These are phyloP conservation scores for Vigna trinervia DNA, from an alignment of 306 rosid genomes.

Conservation along the genomic window DNA sequence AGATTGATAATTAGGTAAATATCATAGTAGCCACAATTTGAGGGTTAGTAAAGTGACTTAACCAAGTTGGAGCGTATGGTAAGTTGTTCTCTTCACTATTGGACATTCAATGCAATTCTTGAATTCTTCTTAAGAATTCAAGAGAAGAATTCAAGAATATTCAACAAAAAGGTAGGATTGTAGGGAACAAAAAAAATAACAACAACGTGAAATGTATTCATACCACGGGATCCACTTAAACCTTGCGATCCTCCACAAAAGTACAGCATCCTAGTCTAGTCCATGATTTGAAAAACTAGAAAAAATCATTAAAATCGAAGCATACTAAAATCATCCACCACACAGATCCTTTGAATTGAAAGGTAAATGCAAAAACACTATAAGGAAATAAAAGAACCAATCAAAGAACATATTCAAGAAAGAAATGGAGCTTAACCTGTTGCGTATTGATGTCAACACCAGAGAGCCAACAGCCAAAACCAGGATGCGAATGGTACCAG, in stretches of 20 bases:
- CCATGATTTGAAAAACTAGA: neutral
- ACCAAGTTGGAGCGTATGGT: conserved; percentile 20
- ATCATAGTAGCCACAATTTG: neutral
- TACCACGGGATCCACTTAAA: neutral
- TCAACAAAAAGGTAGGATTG: conserved; percentile 14
- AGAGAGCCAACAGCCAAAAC: conserved; percentile 99
- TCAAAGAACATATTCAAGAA: neutral
- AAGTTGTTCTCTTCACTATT: neutral
- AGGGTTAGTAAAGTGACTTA: neutral
- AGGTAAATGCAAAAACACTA: conserved; percentile 9
- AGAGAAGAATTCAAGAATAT: neutral
- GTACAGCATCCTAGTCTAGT: conserved; percentile 13
- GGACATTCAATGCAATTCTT: neutral
- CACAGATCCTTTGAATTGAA: neutral
- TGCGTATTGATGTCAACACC: conserved; percentile 98
- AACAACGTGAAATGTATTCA: neutral
- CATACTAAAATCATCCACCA: neutral
- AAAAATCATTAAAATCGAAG: conserved; percentile 5
- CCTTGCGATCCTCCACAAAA: neutral
- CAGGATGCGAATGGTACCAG: conserved; percentile 99
- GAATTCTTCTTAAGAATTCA: neutral
- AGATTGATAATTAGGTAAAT: neutral
- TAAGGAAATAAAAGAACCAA: conserved; percentile 19
- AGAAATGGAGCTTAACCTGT: conserved; percentile 61
- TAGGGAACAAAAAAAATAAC: too few relatives aligned